phyloP scores from a whole-genome alignment of 139 green algal species.

The Chlorella sorokiniana region DNA sequence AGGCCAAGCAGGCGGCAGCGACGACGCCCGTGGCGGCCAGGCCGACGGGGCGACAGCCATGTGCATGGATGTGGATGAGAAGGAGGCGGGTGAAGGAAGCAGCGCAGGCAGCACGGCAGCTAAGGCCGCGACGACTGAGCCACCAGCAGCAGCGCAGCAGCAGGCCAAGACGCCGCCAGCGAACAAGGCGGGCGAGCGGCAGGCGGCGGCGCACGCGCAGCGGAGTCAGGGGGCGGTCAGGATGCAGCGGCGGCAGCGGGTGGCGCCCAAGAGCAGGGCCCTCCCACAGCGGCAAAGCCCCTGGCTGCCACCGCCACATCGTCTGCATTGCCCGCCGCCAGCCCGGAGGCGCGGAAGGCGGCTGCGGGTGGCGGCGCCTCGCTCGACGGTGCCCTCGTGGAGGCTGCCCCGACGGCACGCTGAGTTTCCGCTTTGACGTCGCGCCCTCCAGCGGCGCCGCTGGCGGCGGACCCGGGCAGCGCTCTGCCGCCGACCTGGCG shows the following conservation, averaged over 20 bases:
- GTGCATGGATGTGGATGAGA: too few species aligned
- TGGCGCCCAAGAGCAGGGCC: neutral
- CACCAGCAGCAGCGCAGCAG: neutral
- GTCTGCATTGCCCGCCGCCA: neutral
- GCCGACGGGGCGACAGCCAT: too few species aligned
- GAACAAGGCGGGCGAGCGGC: neutral
- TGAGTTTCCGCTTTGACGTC: neutral
- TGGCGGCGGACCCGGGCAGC: neutral
- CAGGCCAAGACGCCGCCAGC: too few species aligned
- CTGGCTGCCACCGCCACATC: neutral
- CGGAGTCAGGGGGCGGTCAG: neutral
- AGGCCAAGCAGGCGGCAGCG: too few species aligned
- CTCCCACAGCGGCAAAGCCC: neutral
- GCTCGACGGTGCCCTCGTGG: neutral
- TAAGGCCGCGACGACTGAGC: too few species aligned
- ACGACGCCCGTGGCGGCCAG: too few species aligned
- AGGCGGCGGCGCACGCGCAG: neutral
- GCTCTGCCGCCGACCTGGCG: neutral
- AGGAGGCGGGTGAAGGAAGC: too few species aligned
- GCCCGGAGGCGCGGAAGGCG: too few species aligned
- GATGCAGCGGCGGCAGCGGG: neutral
- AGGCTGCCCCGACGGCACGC: neutral
- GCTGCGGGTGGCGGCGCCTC: too few species aligned
- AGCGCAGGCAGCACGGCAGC: too few species aligned
- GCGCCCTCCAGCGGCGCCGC: neutral